Evolutionary conservation across 2,329 filamentous ascomycete species (phyloP), one percentile per base, ranked within the genome.

Genomic region (Rutstroemia sp.): DNA sequence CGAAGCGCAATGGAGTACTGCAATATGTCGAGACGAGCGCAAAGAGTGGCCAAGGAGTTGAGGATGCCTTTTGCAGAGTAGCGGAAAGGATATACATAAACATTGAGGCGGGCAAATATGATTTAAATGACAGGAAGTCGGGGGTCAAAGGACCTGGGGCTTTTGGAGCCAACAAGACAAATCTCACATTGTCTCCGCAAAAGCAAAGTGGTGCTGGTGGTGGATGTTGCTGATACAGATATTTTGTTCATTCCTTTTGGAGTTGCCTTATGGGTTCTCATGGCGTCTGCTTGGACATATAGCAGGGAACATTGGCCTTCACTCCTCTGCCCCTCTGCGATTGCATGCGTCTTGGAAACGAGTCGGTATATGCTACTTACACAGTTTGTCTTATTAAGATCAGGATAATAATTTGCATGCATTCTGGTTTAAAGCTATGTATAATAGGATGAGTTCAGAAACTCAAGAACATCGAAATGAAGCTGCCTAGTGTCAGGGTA

Each of bases 51-150:
- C 90, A 95, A 70, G 90, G 90, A 51, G 94, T 99, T 38, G 94
- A 99, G 72, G 82, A 85, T 64, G 94, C 94, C 2, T 99, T 99
- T 68, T 80, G 95, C 69, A 85, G 94, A 68, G 92, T 97, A 14
- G 91, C 94, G 19, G 91, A 96, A 76, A 80, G 92, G 71, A 97
- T 99, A 75, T 95, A 95, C 70, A 85, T 92, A 71, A 97, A 97
- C 68, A 96, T 99, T 61, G 90, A 96, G 75, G 90, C 90, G 1
- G 94, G 94, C 10, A 70, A 69, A 52, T 97, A 97, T 71, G 92
- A 99, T 73, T 75, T 97, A 64, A 95, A 96, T 69, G 92, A 97
- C 72, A 81, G 92, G 68, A 82, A 92, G 69, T 92, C 88, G 59
- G 94, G 94, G 25, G 92, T 99, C 59, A 97, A 96, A 73, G 85